These are phyloP conservation scores for Rosa lucieae DNA, from an alignment of 306 rosid species.

Conservation along the genomic window DNA sequence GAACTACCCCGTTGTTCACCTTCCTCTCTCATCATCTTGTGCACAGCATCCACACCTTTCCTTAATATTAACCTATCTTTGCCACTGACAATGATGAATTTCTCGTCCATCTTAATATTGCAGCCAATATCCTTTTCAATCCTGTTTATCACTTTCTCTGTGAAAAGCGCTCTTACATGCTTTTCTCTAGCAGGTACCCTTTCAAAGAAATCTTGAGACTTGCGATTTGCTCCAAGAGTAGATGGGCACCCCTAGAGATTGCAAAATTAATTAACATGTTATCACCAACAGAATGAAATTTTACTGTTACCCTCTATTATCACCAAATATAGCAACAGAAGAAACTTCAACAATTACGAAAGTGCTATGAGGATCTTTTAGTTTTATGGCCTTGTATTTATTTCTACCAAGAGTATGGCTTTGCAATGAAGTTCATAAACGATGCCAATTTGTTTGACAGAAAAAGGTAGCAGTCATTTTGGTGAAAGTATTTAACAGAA, in stretches of 20 bases:
- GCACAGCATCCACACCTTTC: conserved; percentile 96
- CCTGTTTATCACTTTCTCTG: conserved; percentile 70
- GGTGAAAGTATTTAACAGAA: not conserved
- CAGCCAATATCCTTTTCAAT: conserved; percentile 91
- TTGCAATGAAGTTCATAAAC: too few relatives aligned
- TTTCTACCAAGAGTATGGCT: not conserved
- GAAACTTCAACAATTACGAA: not conserved
- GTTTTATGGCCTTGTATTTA: not conserved
- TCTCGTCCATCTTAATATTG: conserved; percentile 93
- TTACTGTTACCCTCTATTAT: not conserved
- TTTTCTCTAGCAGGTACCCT: conserved; percentile 94
- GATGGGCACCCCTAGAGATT: conserved; percentile 86
- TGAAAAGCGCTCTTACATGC: conserved; percentile 67
- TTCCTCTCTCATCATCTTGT: conserved; percentile 75
- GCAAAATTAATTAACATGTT: conserved; percentile 26
- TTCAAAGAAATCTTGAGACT: conserved; percentile 94
- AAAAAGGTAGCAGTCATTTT: not conserved
- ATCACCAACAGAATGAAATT: conserved; percentile 19
- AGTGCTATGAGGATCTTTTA: not conserved
- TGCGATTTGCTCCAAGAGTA: conserved; percentile 94
- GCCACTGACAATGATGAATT: conserved; percentile 86
- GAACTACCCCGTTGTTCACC: conserved; percentile 69
- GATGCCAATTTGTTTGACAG: not conserved
- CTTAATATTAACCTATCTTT: conserved; percentile 79
- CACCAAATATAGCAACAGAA: not conserved